Evolutionary conservation across 73 alveolate species (phyloP), one percentile per base, ranked within the genome.

Genomic region (Symbiodinium pilosum): DNA sequence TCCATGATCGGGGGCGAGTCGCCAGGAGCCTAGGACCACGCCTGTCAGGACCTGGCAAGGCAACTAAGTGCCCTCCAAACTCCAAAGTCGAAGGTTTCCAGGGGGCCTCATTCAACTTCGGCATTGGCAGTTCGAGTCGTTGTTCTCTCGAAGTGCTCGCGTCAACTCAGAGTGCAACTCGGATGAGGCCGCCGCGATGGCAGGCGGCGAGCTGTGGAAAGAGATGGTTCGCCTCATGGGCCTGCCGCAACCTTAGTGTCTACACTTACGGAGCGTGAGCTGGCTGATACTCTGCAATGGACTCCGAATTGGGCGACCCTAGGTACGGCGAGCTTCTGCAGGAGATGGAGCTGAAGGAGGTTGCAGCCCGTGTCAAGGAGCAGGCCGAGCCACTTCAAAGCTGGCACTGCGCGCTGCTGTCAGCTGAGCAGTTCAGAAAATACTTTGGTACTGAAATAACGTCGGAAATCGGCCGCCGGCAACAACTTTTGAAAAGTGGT

Each of bases 161-260:
- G 52, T 2, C 20, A 32, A 24, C 75, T 34, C 8, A 3, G 6
- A 30, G 28, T n/a, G n/a, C n/a, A n/a, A n/a, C n/a, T n/a, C n/a
- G n/a, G n/a, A n/a, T n/a, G n/a, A 88, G 95, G 95, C 95, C 20
- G 86, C 69, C 28, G 95, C 95, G 32, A 59, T 56, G 86, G 95
- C 95, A 18, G 95, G 95, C 12, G 95, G 95, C 71, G 95, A 88
- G 69, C 95, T 88, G 21, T 88, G 95, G 95, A 88, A 88, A 64
- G 95, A 88, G 86, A 88, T 88, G 95, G 95, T 88, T 30, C 69
- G 86, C 36, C 38, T 88, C 34, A 59, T 54, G 43, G 95, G 95
- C 64, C 64, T 88, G 95, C 86, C 26, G 47, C 6, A 14, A 26
- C 44, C 85, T 73, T 43, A 73, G 85, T 12, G 32, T 47, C 21